Percentiles rank a stretch among this genome's conserved stretches.
Conservation (phyloP, 2,329 filamentous ascomycete species). For the Akanthomyces muscarius region DNA sequence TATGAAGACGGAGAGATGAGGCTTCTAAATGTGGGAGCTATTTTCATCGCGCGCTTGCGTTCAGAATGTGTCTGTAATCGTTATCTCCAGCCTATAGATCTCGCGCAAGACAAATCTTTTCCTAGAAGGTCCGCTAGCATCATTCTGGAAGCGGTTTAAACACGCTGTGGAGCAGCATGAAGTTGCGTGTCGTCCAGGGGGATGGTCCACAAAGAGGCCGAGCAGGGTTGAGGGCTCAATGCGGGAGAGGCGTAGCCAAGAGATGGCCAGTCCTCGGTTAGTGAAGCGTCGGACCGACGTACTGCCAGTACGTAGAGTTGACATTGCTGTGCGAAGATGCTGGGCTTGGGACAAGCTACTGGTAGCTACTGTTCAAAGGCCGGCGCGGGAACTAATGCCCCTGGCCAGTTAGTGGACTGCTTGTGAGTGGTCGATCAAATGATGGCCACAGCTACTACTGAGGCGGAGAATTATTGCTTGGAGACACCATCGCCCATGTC, state of each 20-base stretch:
- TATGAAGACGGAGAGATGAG: not conserved
- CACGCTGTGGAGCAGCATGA: not conserved
- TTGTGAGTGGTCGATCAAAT: not conserved
- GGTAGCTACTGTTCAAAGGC: too few species aligned
- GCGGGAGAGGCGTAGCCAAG: not conserved
- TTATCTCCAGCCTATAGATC: not conserved
- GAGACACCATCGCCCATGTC: not conserved
- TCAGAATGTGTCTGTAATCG: not conserved
- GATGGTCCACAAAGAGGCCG: constrained; percentile 11
- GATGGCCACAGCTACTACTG: not conserved
- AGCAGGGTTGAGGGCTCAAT: not conserved
- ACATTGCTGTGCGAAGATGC: not conserved
- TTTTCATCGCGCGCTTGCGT: not conserved
- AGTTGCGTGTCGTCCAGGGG: not conserved
- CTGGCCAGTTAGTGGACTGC: not conserved
- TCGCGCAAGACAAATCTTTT: not conserved
- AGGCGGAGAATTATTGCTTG: not conserved
- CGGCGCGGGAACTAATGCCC: not conserved
- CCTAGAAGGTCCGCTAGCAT: not conserved
- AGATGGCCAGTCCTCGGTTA: not conserved
- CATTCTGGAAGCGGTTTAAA: not conserved
- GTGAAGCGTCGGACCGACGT: constrained; percentile 5
- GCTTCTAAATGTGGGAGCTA: not conserved
- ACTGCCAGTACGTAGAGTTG: not conserved
- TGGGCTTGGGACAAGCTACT: too few species aligned